phyloP scores from a whole-genome alignment of 2,329 filamentous ascomycete species.

The Xylaria sp. region DNA sequence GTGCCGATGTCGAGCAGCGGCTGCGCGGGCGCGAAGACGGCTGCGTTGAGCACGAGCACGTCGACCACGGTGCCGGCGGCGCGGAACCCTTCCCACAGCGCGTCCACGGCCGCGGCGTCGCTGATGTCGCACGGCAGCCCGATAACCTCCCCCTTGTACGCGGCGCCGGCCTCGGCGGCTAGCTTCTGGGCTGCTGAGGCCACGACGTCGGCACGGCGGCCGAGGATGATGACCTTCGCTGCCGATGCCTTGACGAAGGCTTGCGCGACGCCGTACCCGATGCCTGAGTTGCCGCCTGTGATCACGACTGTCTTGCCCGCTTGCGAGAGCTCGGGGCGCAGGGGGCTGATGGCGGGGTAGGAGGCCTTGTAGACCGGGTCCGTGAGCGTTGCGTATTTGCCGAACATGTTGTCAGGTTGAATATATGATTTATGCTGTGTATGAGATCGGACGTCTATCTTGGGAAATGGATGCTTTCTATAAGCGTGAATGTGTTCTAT shows the following conservation, averaged over 20 bases:
- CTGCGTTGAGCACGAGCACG: conserved; percentile 45
- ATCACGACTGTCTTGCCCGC: conserved; percentile 63
- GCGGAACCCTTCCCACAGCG: conserved; percentile 41
- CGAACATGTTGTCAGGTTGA: conserved; percentile 9
- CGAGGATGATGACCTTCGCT: conserved; percentile 46
- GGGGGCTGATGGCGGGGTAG: conserved; percentile 47
- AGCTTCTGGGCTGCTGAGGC: conserved; percentile 38
- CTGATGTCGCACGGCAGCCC: conserved; percentile 35
- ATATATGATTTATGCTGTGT: neutral
- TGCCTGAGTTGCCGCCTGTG: conserved; percentile 68
- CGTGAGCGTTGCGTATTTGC: conserved; percentile 29
- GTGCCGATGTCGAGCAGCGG: conserved; percentile 35
- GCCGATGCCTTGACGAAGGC: conserved; percentile 55
- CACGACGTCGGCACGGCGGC: conserved; percentile 43
- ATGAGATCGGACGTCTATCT: neutral
- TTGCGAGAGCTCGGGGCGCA: conserved; percentile 47
- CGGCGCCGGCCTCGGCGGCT: conserved; percentile 2
- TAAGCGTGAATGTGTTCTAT: neutral
- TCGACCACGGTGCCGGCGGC: conserved; percentile 38
- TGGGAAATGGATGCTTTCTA: neutral
- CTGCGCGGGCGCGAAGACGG: conserved; percentile 14
- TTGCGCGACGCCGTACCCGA: conserved; percentile 68
- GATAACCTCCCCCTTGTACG: conserved; percentile 24
- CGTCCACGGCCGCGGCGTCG: conserved; percentile 32
- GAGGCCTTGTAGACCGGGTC: conserved; percentile 42